Evolutionary conservation across 2,329 filamentous ascomycete species (phyloP).

Genomic region (Botrytis medusae): DNA sequence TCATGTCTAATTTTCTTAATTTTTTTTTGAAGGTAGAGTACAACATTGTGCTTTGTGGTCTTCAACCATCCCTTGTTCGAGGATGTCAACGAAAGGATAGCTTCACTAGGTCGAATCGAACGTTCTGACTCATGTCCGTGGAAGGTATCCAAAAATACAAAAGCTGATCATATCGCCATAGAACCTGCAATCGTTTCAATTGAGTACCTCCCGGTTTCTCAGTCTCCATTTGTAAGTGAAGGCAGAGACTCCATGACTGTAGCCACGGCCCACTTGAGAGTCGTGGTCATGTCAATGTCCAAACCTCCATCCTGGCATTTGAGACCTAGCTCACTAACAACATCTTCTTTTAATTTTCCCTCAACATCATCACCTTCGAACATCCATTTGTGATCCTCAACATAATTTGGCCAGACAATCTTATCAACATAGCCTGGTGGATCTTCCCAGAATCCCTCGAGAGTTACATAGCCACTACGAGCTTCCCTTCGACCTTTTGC

Average conservation of each 20-base stretch:
- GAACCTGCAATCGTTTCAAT: background rate
- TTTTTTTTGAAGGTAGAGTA: no score
- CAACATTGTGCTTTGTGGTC: background rate
- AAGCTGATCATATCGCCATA: background rate
- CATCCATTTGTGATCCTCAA: slow-evolving; percentile 75
- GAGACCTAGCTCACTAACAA: slow-evolving; percentile 48
- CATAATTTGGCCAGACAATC: slow-evolving; percentile 96
- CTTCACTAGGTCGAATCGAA: background rate
- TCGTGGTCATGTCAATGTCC: slow-evolving; percentile 59
- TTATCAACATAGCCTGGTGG: slow-evolving; percentile 92
- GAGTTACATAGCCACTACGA: slow-evolving; percentile 73
- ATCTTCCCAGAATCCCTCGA: slow-evolving; percentile 92
- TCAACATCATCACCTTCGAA: slow-evolving; percentile 68
- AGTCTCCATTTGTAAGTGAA: background rate
- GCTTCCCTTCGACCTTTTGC: slow-evolving; percentile 67
- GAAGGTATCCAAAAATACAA: no score
- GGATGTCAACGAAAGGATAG: background rate
- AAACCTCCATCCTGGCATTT: slow-evolving; percentile 49
- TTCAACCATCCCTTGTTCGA: background rate
- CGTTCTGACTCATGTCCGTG: background rate
- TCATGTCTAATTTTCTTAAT: background rate
- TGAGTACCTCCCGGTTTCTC: background rate
- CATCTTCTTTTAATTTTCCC: slow-evolving; percentile 50
- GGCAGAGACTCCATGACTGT: slow-evolving; percentile 50
- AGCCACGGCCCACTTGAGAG: slow-evolving; percentile 68